phyloP scores from a whole-genome alignment of 768 basidiomycete species.

The Auriscalpium microsporum region DNA sequence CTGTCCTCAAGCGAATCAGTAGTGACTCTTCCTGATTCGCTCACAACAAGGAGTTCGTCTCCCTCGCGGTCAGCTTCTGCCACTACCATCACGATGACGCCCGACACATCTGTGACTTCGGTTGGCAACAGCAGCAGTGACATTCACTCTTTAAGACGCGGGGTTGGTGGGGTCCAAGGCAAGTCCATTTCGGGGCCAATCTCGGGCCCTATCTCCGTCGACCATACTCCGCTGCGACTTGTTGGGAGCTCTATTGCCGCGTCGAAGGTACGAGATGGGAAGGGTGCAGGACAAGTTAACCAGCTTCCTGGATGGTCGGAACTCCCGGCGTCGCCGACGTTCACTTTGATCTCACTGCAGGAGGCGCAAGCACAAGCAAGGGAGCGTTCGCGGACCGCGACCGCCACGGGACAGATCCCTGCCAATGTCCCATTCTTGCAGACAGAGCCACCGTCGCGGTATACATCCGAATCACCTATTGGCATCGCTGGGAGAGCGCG shows the following conservation, averaged over 20 bases:
- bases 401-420: constrained; percentile 30
- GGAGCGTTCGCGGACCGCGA: constrained; percentile 48
- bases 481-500: constrained; percentile 27
- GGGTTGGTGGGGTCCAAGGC: constrained; percentile 6
- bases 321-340: constrained; percentile 35
- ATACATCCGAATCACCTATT: constrained; percentile 2
- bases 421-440: constrained; percentile 26
- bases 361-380: constrained; percentile 60
- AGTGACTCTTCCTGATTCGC: constrained; percentile 22
- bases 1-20: constrained; percentile 10
- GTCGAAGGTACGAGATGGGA: constrained; percentile 2
- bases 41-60: constrained; percentile 22
- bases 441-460: constrained; percentile 21
- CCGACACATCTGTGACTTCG: constrained; percentile 13
- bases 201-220: constrained; percentile 9
- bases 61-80: constrained; percentile 21
- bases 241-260: neutral
- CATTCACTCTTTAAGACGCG: constrained; percentile 6
- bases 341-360: constrained; percentile 67
- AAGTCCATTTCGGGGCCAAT: constrained; percentile 13
- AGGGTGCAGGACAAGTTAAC: neutral
- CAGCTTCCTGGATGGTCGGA: constrained; percentile 41
- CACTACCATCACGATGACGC: constrained; percentile 17
- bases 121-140: constrained; percentile 8
- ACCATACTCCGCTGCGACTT: neutral